These are phyloP conservation scores for Pichia exigua DNA, from an alignment of 805 yeast genomes.

Conservation along the genomic window DNA sequence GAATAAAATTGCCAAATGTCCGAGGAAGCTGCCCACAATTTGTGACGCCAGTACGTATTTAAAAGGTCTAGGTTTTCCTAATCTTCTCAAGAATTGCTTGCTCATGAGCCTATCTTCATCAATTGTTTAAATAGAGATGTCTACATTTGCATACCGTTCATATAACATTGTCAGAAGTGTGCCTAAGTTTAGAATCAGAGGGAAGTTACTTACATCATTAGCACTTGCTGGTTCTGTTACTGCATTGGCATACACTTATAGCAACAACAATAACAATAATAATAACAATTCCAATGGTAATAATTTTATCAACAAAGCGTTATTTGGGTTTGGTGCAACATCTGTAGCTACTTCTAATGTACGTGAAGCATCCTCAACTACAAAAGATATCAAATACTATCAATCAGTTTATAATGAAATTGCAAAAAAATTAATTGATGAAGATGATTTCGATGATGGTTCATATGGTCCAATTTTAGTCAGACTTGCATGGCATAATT, in stretches of 20 bases:
- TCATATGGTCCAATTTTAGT: conserved; percentile 43
- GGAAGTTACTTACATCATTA: neutral
- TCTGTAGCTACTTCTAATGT: conserved; percentile 16
- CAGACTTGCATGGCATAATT: conserved; percentile 43
- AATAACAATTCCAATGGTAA: conserved; percentile 9
- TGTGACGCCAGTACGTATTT: no score
- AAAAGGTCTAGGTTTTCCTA: neutral
- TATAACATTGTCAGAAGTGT: neutral
- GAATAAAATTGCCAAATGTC: no score
- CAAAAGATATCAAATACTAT: conserved; percentile 43
- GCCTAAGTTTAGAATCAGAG: neutral
- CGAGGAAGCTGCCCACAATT: no score
- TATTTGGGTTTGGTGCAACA: conserved; percentile 26
- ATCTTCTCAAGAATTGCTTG: neutral
- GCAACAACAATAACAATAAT: conserved; percentile 10
- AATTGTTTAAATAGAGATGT: neutral
- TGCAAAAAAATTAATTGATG: conserved; percentile 51
- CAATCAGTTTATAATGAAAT: conserved; percentile 65
- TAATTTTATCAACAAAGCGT: conserved; percentile 17
- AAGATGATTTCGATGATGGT: conserved; percentile 54
- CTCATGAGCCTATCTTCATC: neutral
- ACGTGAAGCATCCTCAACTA: conserved; percentile 25
- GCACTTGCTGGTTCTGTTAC: conserved; percentile 23
- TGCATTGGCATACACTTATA: conserved; percentile 20
- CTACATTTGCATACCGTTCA: conserved; percentile 4